phyloP scores from a whole-genome alignment of 306 rosid species.

The Rosa persica region DNA sequence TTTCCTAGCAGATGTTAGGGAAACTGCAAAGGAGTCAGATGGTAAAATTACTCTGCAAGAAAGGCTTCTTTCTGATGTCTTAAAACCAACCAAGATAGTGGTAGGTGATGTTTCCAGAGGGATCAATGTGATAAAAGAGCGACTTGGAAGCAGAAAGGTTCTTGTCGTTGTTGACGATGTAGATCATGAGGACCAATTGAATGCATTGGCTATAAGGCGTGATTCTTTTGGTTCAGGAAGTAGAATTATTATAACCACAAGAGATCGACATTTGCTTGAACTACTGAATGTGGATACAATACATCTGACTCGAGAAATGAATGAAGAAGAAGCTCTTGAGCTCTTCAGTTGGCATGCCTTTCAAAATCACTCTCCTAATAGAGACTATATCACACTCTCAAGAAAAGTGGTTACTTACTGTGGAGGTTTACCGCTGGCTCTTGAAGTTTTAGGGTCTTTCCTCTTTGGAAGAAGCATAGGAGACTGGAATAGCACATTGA shows the following conservation, averaged over 20 bases:
- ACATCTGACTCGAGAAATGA: neutral
- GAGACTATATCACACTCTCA: neutral
- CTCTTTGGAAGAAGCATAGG: neutral
- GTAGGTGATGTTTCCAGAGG: no score
- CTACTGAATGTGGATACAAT: neutral
- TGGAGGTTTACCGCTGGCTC: neutral
- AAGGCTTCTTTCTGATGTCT: no score
- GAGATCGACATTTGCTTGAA: conserved; percentile 10
- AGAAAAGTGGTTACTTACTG: neutral
- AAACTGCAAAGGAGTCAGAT: neutral
- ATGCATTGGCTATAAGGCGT: no score
- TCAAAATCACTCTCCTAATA: neutral
- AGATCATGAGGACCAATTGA: no score
- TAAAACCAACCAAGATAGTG: neutral
- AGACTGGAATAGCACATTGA: neutral
- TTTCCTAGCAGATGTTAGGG: neutral
- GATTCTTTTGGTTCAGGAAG: no score
- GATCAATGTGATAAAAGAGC: no score
- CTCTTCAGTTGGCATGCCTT: conserved; percentile 42
- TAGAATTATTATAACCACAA: conserved; percentile 21
- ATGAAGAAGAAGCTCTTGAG: conserved; percentile 15
- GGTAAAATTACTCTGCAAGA: no score
- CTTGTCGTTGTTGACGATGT: no score
- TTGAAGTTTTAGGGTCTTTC: neutral
- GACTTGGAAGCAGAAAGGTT: no score